Evolutionary conservation across 106 monocot genomes (phyloP).

Genomic region (Gastrodia elata): DNA sequence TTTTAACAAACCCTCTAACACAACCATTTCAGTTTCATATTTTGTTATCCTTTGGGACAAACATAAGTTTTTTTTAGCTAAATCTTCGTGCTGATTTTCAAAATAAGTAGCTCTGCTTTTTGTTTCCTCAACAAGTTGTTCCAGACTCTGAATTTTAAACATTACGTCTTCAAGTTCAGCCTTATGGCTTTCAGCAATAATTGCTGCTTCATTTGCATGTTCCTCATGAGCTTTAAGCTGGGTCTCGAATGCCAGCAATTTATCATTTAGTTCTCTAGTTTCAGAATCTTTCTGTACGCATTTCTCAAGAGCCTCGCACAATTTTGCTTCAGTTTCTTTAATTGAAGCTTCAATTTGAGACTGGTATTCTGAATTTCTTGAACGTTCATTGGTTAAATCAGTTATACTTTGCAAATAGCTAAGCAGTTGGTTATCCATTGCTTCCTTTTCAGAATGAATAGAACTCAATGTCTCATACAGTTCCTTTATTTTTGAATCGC

Average conservation of each 20-base stretch:
- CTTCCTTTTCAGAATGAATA: conserved; percentile 50
- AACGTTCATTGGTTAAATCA: conserved; percentile 42
- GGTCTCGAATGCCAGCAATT: conserved; percentile 39
- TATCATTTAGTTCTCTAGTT: conserved; percentile 34
- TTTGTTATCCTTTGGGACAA: conserved; percentile 48
- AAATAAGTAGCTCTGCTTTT: conserved; percentile 22
- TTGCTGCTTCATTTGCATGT: conserved; percentile 26
- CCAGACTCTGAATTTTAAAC: conserved; percentile 29
- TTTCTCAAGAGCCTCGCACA: conserved; percentile 49
- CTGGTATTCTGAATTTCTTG: conserved; percentile 49
- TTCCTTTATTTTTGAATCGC: conserved; percentile 36
- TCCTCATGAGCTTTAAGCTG: conserved; percentile 43
- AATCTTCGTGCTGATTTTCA: conserved; percentile 40
- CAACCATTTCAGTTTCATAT: conserved; percentile 37
- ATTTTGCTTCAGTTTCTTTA: conserved; percentile 43
- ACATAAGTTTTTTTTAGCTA: conserved; percentile 35
- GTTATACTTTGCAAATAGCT: conserved; percentile 37
- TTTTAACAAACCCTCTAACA: conserved; percentile 35
- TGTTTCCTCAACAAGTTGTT: conserved; percentile 20
- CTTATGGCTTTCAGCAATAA: conserved; percentile 30
- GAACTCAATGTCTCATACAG: conserved; percentile 34
- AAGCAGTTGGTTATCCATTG: conserved; percentile 35
- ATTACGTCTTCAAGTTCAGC: conserved; percentile 46
- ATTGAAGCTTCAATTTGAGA: conserved; percentile 42
- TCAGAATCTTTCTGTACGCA: conserved; percentile 44